A percentile compares a stretch with the other conserved stretches of the same genome.
Conservation (phyloP, 768 basidiomycete species). For the Albatrellus ellisii region DNA sequence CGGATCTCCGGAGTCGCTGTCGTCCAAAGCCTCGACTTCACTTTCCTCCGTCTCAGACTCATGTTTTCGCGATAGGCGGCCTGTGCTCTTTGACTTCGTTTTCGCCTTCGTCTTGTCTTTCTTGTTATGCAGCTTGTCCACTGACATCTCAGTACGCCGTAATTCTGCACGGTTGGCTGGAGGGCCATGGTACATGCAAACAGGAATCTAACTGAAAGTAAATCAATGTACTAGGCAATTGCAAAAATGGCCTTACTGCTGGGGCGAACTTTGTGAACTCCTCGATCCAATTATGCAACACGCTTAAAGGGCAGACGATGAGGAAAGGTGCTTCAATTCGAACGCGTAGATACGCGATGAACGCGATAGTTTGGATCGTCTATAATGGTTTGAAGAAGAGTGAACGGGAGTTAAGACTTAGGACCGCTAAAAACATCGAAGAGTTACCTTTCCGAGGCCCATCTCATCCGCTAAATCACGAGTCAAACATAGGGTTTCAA, state of each 20-base stretch:
- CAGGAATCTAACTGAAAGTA: constrained; percentile 45
- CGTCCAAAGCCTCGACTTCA: background rate
- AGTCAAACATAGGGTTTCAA: constrained; percentile 6
- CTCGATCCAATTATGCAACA: constrained; percentile 81
- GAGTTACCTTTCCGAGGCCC: constrained; percentile 73
- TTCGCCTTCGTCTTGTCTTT: constrained; percentile 14
- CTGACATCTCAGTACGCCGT: constrained; percentile 21
- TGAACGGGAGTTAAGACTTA: constrained; percentile 1
- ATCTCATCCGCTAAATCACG: constrained; percentile 92
- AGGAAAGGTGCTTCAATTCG: constrained; percentile 66
- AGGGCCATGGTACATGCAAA: constrained; percentile 83
- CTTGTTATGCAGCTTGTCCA: background rate
- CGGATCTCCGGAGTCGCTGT: constrained; percentile 8
- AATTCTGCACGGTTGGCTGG: constrained; percentile 73
- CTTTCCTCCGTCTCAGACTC: background rate
- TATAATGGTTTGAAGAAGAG: constrained; percentile 19
- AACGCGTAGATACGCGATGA: constrained; percentile 81
- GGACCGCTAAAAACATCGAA: no score
- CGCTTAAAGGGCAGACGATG: constrained; percentile 86
- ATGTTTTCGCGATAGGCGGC: background rate
- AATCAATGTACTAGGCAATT: background rate
- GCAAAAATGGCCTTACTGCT: constrained; percentile 30
- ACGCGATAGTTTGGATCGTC: constrained; percentile 93
- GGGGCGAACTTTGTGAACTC: constrained; percentile 85
- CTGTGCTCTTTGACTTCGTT: background rate